phyloP scores from a whole-genome alignment of 2,329 filamentous ascomycete species.

The Ophioceras dolichostomum region DNA sequence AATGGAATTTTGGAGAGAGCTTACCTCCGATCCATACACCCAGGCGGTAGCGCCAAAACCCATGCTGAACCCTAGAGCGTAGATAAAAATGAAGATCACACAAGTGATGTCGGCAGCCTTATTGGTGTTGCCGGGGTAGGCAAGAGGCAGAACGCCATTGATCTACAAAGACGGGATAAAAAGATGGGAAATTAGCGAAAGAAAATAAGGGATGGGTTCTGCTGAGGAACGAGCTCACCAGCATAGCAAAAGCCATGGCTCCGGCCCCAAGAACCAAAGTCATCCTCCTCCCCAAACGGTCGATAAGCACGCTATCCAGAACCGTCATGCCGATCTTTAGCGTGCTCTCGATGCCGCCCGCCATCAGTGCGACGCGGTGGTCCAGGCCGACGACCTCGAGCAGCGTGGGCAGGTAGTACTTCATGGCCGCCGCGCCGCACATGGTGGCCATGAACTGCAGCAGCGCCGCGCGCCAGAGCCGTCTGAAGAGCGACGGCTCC shows the following conservation, averaged over 20 bases:
- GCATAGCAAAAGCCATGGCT: slow-evolving; percentile 39
- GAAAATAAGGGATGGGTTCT: not conserved
- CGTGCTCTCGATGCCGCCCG: slow-evolving; percentile 43
- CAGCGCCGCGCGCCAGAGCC: slow-evolving; percentile 43
- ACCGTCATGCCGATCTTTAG: slow-evolving; percentile 43
- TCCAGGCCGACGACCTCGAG: slow-evolving; percentile 36
- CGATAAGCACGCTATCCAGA: slow-evolving; percentile 44
- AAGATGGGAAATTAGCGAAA: not conserved
- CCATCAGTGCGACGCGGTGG: slow-evolving; percentile 34
- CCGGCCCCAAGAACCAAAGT: slow-evolving; percentile 35
- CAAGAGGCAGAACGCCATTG: slow-evolving; percentile 38
- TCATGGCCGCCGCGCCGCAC: slow-evolving; percentile 47
- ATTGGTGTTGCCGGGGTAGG: slow-evolving; percentile 36
- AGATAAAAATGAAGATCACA: slow-evolving; percentile 44
- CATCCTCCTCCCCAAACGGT: slow-evolving; percentile 33
- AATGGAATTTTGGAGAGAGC: slow-evolving; percentile 1
- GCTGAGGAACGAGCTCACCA: slow-evolving; percentile 26
- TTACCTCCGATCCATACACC: slow-evolving; percentile 46
- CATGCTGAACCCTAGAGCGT: slow-evolving; percentile 44
- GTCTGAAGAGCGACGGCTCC: slow-evolving; percentile 31
- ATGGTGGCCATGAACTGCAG: slow-evolving; percentile 49
- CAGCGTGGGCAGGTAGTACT: slow-evolving; percentile 45
- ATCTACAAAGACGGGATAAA: slow-evolving; percentile 22
- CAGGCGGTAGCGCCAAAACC: slow-evolving; percentile 44
- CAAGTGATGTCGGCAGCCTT: slow-evolving; percentile 34